phyloP scores from a whole-genome alignment of 306 rosid species.

The Sophora flavescens region DNA sequence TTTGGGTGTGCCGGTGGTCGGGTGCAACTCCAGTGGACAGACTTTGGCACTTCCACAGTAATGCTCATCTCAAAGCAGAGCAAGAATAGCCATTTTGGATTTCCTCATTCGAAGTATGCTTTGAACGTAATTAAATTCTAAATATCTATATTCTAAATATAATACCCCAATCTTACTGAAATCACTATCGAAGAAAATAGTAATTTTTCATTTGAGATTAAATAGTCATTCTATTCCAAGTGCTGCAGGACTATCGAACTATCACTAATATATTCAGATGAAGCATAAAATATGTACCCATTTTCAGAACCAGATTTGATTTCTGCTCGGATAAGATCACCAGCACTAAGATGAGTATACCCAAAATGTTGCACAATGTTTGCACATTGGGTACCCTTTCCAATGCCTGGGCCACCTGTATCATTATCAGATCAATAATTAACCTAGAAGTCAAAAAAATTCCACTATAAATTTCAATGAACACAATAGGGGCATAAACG shows the following conservation, averaged over 20 bases:
- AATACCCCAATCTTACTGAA: too few species aligned
- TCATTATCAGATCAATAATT: slow-evolving; percentile 40
- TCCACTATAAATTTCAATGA: slow-evolving; percentile 24
- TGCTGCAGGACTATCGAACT: background rate
- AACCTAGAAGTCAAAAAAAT: slow-evolving; percentile 41
- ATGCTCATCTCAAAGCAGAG: too few species aligned
- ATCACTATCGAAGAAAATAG: too few species aligned
- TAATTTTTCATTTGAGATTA: too few species aligned
- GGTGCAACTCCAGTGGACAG: too few species aligned
- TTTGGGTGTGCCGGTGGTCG: too few species aligned
- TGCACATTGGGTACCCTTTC: slow-evolving; percentile 98
- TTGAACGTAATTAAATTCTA: background rate
- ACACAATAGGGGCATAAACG: background rate
- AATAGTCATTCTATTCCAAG: too few species aligned
- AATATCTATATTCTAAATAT: too few species aligned
- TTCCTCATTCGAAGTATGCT: too few species aligned
- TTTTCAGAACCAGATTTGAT: slow-evolving; percentile 95
- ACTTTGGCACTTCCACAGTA: too few species aligned
- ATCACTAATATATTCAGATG: slow-evolving; percentile 24
- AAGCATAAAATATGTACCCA: slow-evolving; percentile 66
- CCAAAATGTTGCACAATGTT: slow-evolving; percentile 77
- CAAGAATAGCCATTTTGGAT: too few species aligned
- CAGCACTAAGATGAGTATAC: slow-evolving; percentile 97
- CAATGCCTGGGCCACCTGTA: slow-evolving; percentile 98
- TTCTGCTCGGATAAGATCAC: slow-evolving; percentile 99